Base-by-base conservation (phyloP, 1,139 yeast genomes). In the Suhomyces atakaporum region DNA sequence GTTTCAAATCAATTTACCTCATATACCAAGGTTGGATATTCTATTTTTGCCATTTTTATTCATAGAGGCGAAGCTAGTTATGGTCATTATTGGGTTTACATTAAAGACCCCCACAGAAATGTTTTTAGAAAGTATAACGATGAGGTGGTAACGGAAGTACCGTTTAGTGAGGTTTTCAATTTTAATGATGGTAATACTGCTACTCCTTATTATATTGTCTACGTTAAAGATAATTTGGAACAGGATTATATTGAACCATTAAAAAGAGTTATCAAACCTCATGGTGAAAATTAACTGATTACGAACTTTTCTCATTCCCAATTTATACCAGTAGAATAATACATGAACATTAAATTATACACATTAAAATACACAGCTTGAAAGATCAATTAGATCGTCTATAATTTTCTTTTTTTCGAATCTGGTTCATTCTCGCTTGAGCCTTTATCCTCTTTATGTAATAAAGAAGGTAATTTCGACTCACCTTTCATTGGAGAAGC, bases 81-180 rank as follows among this genome's bases (percentile, higher is more conserved):
- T 54, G 98, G 98, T 3, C 98, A 92, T 60, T 92, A 92, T 58
- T 92, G 97, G 97, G 78, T 90, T 11, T 92, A 90, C 56, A 90
- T 92, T 43, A 79, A 77, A 45, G 97, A 92, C 58, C 79, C 82
- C 9, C 73, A 73, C 44, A 69, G 73, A 12, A 75, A 77, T 30
- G 66, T 84, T 22, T 92, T 81, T 76, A 70, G 97, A 43, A 90
- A 87, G 67, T 92, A 92, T 60, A 92, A 92, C 54, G 98, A 92
- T 62, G 97, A 92, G 54, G 73, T 76, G 10, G 95, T 92, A 13
- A 80, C 88, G 1, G 95, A 84, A 49, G 96, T 86, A 1, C 74
- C 82, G 0, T 70, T 71, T 6, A 70, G 75, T 7, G 96, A 89
- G 56, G 95, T 90, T 6, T 74, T 82, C 56, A 84, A 88, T 56